Evolutionary conservation across 805 yeast genomes (phyloP), one percentile per base, ranked within the genome.

Genomic region (Pichia eremophila): DNA sequence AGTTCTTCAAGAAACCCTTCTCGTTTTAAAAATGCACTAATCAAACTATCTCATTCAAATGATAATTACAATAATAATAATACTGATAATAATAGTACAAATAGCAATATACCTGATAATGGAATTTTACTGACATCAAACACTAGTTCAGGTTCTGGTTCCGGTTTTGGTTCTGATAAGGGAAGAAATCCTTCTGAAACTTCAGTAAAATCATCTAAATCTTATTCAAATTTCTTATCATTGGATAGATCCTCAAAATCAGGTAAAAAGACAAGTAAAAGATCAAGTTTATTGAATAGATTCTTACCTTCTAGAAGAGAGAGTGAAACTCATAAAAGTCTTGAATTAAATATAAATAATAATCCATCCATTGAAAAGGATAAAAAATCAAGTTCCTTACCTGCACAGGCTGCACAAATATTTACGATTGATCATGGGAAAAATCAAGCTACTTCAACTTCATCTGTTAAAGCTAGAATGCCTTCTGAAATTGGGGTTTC

Each of bases 161-260:
- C n/a, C n/a, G n/a, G n/a, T n/a, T n/a, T n/a, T 34, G 36, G 12
- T 14, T 8, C 15, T 14, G 36, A 15, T 5, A 34, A 15, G 12
- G 12, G 36, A 5, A 34, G 36, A 34, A 8, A 34, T 7, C 22
- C 19, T 15, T 39, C 41, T 5, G 19, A 44, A 25, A 9, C n/a
- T 2, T 28, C 46, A 9, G 31, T 41, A 38, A 15, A 12, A 5
- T 14, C 34, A n/a, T 57, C 65, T 0, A 25, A 44, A 11, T 46
- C 60, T 1, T 62, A 63, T 46, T 54, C 53, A 39, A 69, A 69
- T 2, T 62, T 66, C 53, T 64, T 63, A 39, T 57, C 59, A 11
- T 45, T 54, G 25, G 44, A 40, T 27, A 25, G 35, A 29, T 36
- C 39, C 1, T n/a, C 38, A 6, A 32, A 37, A 19, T 27, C 45